Evolutionary conservation across 1,139 yeast species (phyloP), one percentile per base, ranked within the genome.

Genomic region (Taphrina populina): DNA sequence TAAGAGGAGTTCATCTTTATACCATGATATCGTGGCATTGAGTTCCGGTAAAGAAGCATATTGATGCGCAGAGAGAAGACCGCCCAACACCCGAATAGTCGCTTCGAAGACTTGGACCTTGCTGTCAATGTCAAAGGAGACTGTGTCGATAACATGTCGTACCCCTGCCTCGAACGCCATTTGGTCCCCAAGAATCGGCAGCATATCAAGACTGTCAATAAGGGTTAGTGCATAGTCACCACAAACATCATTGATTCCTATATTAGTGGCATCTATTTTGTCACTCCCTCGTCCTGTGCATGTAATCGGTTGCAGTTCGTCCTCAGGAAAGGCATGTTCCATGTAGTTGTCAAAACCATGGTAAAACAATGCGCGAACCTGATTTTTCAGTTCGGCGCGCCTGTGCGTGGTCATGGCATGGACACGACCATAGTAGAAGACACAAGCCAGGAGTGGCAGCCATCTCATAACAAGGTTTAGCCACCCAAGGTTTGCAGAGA

Each of bases 1-100:
- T 63, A 84, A 84, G 58, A 88, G 74, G 26, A 76, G 70, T 40
- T 69, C 60, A 15, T 33, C 44, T 64, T 70, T 74, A 65, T 83
- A 88, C 59, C 85, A 61, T 52, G 82, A 83, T 29, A 88, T 71
- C 63, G 86, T 83, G 67, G 80, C 81, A n/a, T 78, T 79, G 56
- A 73, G 68, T 24, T 75, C 69, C 0, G 76, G 74, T 62, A 84
- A 88, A 0, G 82, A 73, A 0, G 85, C 84, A 64, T 84, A 80
- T 52, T 88, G 69, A 70, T 90, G 97, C 0, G 95, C 95, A 1
- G 95, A 83, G 55, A 90, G 72, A 21, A 90, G 74, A 0, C 97
- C 97, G 37, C 97, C 97, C 47, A 90, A 73, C 94, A 88, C 88
- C 65, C 96, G 76, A 62, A 88, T 90, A 3, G 96, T 88, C 8